These are phyloP conservation scores for Ceratobasidium sp. DNA, from an alignment of 1,284 basidiomycete species.

Conservation along the genomic window DNA sequence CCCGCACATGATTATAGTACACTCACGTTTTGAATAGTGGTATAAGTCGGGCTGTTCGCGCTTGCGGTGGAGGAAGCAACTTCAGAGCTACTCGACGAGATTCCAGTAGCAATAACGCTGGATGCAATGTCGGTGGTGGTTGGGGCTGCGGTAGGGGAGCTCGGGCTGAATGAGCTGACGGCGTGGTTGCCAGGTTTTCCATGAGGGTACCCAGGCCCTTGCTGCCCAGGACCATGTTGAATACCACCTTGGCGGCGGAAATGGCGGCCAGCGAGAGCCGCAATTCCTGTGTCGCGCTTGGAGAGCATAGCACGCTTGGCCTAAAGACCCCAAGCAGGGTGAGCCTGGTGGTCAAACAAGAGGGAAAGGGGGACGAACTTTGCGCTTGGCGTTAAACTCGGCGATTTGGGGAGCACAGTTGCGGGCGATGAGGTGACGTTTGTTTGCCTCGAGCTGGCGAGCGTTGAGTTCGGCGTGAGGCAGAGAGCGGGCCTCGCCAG, in stretches of 20 bases:
- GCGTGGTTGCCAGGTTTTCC: conserved; percentile 3
- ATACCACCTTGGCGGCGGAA: conserved; percentile 33
- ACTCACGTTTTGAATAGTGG: conserved; percentile 40
- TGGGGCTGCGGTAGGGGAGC: neutral
- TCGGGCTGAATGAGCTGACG: neutral
- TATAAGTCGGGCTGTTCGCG: conserved; percentile 29
- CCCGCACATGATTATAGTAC: neutral
- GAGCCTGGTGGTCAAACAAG: neutral
- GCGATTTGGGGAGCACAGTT: conserved; percentile 44
- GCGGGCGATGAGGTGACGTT: conserved; percentile 35
- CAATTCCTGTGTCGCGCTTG: conserved; percentile 4
- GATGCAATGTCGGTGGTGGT: conserved; percentile 23
- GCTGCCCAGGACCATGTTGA: conserved; percentile 1
- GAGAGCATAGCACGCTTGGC: conserved; percentile 32
- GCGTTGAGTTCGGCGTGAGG: conserved; percentile 34
- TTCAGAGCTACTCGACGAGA: conserved; percentile 17
- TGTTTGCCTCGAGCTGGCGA: conserved; percentile 41
- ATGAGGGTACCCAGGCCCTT: neutral
- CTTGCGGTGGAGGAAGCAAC: conserved; percentile 18
- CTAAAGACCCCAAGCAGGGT: neutral
- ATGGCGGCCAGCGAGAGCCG: conserved; percentile 30
- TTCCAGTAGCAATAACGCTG: conserved; percentile 24
- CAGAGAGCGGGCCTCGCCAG: conserved; percentile 22
- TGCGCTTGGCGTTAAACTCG: conserved; percentile 43
- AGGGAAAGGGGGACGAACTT: neutral